Conservation (phyloP, 768 basidiomycete species). For the Naganishia onofrii region DNA sequence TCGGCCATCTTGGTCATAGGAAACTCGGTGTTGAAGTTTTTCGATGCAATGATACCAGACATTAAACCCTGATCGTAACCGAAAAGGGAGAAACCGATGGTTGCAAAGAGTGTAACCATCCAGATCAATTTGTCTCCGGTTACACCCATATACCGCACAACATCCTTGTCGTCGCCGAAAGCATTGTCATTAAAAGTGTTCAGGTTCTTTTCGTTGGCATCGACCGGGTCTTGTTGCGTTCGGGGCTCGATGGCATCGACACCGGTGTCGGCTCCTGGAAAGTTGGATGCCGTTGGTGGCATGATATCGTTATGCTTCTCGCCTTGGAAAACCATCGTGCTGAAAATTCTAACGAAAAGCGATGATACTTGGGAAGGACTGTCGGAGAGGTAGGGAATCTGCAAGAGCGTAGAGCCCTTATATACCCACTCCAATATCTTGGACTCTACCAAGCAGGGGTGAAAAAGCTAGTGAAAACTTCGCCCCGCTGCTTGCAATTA, state of each 20-base stretch:
- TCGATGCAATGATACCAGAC: conserved; percentile 50
- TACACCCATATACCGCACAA: conserved; percentile 24
- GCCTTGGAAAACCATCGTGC: conserved; percentile 15
- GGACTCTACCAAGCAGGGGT: not conserved
- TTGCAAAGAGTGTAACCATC: conserved; percentile 30
- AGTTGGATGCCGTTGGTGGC: conserved; percentile 23
- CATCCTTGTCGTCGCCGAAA: conserved; percentile 22
- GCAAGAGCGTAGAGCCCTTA: not conserved
- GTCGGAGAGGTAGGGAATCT: not conserved
- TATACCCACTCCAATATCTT: not conserved
- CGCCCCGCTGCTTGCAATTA: too few relatives aligned
- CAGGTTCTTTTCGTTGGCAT: conserved; percentile 1
- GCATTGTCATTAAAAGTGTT: not conserved
- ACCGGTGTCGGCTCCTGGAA: conserved; percentile 26
- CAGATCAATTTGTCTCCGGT: conserved; percentile 29
- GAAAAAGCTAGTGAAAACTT: conserved; percentile 22
- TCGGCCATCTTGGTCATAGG: conserved; percentile 38
- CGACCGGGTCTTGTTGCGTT: conserved; percentile 15
- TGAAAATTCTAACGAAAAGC: not conserved
- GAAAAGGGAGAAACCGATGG: conserved; percentile 39
- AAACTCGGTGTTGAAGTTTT: conserved; percentile 51
- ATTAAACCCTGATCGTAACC: conserved; percentile 52
- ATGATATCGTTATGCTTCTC: conserved; percentile 14
- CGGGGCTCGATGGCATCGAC: conserved; percentile 23
- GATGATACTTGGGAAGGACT: not conserved